phyloP scores from a whole-genome alignment of 805 yeast species.

The Zygoascus flipseniorum region DNA sequence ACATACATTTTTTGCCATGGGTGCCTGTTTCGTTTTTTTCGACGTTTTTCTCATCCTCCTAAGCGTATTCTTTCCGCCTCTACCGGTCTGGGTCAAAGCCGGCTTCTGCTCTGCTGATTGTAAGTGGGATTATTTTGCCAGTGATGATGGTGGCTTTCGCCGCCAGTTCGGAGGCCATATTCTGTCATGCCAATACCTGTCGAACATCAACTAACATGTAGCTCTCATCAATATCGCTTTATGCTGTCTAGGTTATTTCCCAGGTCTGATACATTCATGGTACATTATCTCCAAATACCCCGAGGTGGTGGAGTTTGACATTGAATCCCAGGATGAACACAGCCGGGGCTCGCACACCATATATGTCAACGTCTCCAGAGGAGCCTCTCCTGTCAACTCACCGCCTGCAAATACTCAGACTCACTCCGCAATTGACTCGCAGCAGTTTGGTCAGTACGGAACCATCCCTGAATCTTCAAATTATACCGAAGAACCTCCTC shows the following conservation, averaged over 20 bases:
- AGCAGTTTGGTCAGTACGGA: constrained; percentile 1
- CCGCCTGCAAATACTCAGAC: background rate
- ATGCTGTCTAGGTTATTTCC: constrained; percentile 62
- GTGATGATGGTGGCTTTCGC: too few relatives aligned
- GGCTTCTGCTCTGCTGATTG: constrained; percentile 66
- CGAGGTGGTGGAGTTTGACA: constrained; percentile 21
- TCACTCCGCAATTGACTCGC: background rate
- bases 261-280: constrained; percentile 72
- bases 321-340: constrained; percentile 14
- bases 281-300: constrained; percentile 74
- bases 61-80: constrained; percentile 68
- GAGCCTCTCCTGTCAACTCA: background rate
- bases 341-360: constrained; percentile 2
- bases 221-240: constrained; percentile 57
- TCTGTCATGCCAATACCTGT: too few relatives aligned
- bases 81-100: constrained; percentile 66
- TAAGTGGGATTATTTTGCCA: constrained; percentile 13
- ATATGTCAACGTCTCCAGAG: constrained; percentile 5
- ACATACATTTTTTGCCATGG: background rate
- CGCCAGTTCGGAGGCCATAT: too few relatives aligned
- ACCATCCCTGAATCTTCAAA: background rate
- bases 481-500: background rate
- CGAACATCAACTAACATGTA: background rate
- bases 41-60: constrained; percentile 63
- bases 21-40: constrained; percentile 26